Evolutionary conservation across 2,329 filamentous ascomycete genomes (phyloP), one percentile per base, ranked within the genome.

Genomic region (Zasmidium cellare): DNA sequence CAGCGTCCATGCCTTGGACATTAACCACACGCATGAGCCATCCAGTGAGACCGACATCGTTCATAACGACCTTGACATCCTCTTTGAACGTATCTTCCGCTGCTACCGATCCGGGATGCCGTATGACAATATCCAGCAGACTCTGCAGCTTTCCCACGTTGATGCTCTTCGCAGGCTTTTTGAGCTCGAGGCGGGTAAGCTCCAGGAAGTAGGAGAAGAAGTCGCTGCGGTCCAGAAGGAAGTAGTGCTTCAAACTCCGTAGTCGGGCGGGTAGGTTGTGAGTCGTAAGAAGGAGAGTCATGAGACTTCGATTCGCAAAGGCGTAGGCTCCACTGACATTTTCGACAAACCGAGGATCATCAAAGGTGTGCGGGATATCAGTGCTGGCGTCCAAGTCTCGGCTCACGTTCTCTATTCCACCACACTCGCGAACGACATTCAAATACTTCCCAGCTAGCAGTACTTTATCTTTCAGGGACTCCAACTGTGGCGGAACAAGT

Each of bases 151-250:
- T 99, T 73, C 87, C 87, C 55, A 90, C 90, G 70, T 97, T 99
- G 74, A 97, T 92, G 54, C 84, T 84, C 71, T 91, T 91, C 58
- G 92, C 90, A 28, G 90, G 88, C 72, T 97, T 97, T 14, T 65
- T 59, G 58, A 99, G 82, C 75, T 99, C 94, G 1, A 92, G 92
- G 25, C 89, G 83, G 55, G 91, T 87, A 19, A 99, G 86, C 71
- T 99, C 94, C 59, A 99, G 86, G 74, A 99, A 99, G 75, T 97
- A 96, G 2, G 92, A 92, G 75, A 99, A 97, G 79, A 96, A 99
- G 74, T 99, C 94, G 31, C 94, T 97, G 9, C 92, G 89, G 68
- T 97, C 93, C 61, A 99, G 87, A 80, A 99, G 99, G 80, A 97
- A 99, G 78, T 99, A 99, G 75, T 99, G 94, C 74, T 99, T 99